phyloP scores from a whole-genome alignment of 2,329 filamentous ascomycete genomes.

The Monilinia fructicola region DNA sequence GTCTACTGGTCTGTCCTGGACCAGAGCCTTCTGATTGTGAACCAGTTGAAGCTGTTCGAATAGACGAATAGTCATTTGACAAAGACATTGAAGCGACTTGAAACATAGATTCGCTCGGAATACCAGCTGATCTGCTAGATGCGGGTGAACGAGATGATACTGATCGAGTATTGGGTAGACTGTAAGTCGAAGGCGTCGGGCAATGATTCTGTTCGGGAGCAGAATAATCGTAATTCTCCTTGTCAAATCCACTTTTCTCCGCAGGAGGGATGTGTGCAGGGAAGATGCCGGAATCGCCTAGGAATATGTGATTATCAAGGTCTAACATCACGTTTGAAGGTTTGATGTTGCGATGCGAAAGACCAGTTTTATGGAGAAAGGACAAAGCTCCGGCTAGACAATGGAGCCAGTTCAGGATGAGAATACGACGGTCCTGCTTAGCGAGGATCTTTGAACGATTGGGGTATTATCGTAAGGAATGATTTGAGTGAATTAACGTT shows the following conservation, averaged over 20 bases:
- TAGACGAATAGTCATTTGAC: constrained; percentile 33
- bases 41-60: constrained; percentile 31
- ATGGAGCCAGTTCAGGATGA: constrained; percentile 72
- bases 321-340: constrained; percentile 70
- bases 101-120: background rate
- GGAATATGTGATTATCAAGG: constrained; percentile 63
- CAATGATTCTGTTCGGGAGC: constrained; percentile 58
- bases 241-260: constrained; percentile 57
- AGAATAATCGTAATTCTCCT: constrained; percentile 70
- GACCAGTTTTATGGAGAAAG: constrained; percentile 63
- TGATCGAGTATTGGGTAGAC: background rate
- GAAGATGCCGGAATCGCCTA: constrained; percentile 60
- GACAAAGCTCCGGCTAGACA: constrained; percentile 67
- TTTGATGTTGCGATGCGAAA: constrained; percentile 66
- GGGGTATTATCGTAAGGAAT: constrained; percentile 63
- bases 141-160: constrained; percentile 33
- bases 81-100: background rate
- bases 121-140: constrained; percentile 29
- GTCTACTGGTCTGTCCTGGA: background rate
- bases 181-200: constrained; percentile 39
- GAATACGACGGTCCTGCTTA: constrained; percentile 57
- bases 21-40: constrained; percentile 11
- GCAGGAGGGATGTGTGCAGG: constrained; percentile 45
- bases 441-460: constrained; percentile 62
- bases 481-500: constrained; percentile 66